phyloP scores from a whole-genome alignment of 2,329 filamentous ascomycete species.

The Arthroderma sp. region DNA sequence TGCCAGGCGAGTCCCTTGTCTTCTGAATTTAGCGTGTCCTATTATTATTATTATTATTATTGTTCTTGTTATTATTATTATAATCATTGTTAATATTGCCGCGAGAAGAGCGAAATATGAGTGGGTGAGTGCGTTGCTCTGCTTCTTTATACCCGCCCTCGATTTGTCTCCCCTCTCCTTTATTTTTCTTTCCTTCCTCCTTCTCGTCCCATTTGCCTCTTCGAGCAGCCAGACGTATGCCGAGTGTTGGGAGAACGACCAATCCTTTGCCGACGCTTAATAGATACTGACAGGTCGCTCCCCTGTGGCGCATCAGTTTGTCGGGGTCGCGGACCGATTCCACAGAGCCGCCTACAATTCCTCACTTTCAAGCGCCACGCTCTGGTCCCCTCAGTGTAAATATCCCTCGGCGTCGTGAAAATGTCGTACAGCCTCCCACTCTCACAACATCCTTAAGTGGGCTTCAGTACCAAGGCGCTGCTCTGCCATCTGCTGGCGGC shows the following conservation, averaged over 20 bases:
- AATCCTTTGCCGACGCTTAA: neutral
- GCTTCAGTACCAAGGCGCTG: constrained; percentile 24
- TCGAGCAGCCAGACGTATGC: neutral
- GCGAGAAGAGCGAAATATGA: too few species aligned
- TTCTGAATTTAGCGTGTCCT: too few species aligned
- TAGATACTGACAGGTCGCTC: neutral
- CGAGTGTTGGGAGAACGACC: too few species aligned
- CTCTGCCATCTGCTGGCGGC: constrained; percentile 16
- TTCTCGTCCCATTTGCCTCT: neutral
- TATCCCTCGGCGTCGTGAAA: constrained; percentile 28
- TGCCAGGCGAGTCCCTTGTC: too few species aligned
- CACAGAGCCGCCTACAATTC: neutral
- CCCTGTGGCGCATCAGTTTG: neutral
- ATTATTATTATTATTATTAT: too few species aligned
- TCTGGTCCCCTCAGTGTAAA: constrained; percentile 16
- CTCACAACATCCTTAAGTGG: constrained; percentile 29
- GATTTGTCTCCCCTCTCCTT: neutral
- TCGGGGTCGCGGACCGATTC: too few species aligned
- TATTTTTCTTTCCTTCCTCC: constrained; percentile 1
- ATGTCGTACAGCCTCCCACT: constrained; percentile 30
- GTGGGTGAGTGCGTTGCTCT: too few species aligned
- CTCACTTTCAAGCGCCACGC: constrained; percentile 12
- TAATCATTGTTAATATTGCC: too few species aligned
- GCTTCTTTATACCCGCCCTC: neutral
- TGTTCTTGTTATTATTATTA: too few species aligned